Percentiles rank a stretch among this genome's conserved stretches.
Conservation (phyloP, 768 basidiomycete genomes). For the Strobilomyces confusus region DNA sequence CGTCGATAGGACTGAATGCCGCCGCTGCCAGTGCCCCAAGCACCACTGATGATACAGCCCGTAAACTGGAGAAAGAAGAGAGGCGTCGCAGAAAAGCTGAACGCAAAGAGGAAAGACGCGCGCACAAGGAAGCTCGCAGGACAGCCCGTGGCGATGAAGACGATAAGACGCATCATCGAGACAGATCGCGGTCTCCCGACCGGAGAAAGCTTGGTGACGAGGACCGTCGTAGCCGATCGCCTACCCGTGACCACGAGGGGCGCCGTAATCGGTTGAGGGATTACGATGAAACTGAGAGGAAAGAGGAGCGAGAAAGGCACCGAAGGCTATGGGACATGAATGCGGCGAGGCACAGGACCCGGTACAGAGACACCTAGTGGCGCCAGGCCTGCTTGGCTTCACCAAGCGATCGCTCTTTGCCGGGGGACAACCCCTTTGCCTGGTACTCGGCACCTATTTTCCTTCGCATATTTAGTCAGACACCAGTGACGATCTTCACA, state of each 20-base stretch:
- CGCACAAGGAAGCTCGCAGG: slow-evolving; percentile 48
- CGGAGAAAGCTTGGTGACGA: slow-evolving; percentile 15
- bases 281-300: slow-evolving; percentile 28
- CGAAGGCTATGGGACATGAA: slow-evolving; percentile 52
- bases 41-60: slow-evolving; percentile 31
- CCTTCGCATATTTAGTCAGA: slow-evolving; percentile 7
- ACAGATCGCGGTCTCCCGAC: slow-evolving; percentile 36
- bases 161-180: slow-evolving; percentile 20
- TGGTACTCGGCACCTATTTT: slow-evolving; percentile 5
- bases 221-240: slow-evolving; percentile 31
- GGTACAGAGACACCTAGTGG: slow-evolving; percentile 19
- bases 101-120: slow-evolving; percentile 58
- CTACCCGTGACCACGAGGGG: slow-evolving; percentile 19
- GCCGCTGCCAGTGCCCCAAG: slow-evolving; percentile 12
- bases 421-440: slow-evolving; percentile 1
- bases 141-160: slow-evolving; percentile 33
- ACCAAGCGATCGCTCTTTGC: slow-evolving; percentile 1
- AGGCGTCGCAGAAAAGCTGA: slow-evolving; percentile 48
- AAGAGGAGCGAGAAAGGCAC: slow-evolving; percentile 38
- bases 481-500: slow-evolving; percentile 13
- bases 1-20: slow-evolving; percentile 18
- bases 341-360: slow-evolving; percentile 36
- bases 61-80: slow-evolving; percentile 44
- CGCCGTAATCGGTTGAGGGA: slow-evolving; percentile 18
- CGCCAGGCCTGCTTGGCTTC: slow-evolving; percentile 3